Conservation (phyloP, 495 filamentous ascomycete genomes). For the Penicillium ochrochloron region DNA sequence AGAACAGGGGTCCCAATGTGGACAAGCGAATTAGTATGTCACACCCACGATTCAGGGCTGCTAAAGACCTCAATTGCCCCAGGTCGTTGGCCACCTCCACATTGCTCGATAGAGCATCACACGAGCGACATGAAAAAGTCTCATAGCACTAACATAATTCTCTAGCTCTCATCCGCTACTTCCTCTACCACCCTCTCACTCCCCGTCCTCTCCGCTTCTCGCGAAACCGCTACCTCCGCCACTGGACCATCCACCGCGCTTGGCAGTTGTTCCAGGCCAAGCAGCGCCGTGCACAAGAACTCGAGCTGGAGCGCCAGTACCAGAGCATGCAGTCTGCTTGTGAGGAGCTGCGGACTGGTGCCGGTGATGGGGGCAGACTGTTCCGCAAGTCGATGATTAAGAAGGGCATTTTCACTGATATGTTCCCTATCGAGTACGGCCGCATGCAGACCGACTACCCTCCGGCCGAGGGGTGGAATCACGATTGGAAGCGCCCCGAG, state of each 20-base stretch:
- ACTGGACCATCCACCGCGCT: conserved; percentile 99
- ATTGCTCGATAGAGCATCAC: conserved; percentile 2
- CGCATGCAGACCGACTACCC: conserved; percentile 81
- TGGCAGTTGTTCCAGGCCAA: conserved; percentile 76
- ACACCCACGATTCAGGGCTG: not conserved
- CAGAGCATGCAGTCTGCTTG: conserved; percentile 78
- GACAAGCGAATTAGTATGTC: conserved; percentile 57
- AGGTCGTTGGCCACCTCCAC: not conserved
- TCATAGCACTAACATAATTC: conserved; percentile 7
- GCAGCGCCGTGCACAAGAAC: conserved; percentile 61
- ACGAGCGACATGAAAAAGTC: conserved; percentile 6
- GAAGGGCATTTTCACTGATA: conserved; percentile 67
- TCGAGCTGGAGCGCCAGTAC: conserved; percentile 73
- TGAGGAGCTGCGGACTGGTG: conserved; percentile 76
- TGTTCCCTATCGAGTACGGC: conserved; percentile 87
- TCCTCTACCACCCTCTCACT: conserved; percentile 64
- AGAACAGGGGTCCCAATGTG: conserved; percentile 24
- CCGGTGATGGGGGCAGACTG: conserved; percentile 75
- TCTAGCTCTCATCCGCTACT: conserved; percentile 66
- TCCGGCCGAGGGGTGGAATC: conserved; percentile 74
- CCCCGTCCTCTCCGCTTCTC: conserved; percentile 84
- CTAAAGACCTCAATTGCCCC: conserved; percentile 2
- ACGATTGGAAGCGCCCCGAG: conserved; percentile 55
- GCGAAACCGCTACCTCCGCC: conserved; percentile 84
- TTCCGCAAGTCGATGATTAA: conserved; percentile 87